Conservation (phyloP, 768 basidiomycete species). For the Nidularia pulvinata region DNA sequence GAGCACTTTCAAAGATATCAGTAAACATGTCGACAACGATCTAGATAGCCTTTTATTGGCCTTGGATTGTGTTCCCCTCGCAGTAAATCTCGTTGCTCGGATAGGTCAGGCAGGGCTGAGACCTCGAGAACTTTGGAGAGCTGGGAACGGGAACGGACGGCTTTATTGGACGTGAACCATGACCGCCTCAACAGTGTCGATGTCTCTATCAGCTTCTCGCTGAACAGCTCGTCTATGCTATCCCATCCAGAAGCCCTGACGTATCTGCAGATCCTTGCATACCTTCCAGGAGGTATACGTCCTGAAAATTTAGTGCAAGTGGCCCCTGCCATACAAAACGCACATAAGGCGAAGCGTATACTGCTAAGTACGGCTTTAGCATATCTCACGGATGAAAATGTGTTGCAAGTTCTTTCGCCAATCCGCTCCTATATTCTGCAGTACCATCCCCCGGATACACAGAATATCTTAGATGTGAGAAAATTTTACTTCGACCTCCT, state of each 20-base stretch:
- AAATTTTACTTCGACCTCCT: too few species aligned
- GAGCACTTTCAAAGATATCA: conserved; percentile 19
- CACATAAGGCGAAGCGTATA: too few species aligned
- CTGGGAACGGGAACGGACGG: conserved; percentile 22
- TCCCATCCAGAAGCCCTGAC: conserved; percentile 17
- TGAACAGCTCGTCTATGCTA: conserved; percentile 21
- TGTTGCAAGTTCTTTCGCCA: too few species aligned
- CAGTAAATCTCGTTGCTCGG: conserved; percentile 27
- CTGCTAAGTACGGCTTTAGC: too few species aligned
- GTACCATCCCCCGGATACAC: too few species aligned
- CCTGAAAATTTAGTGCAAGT: neutral
- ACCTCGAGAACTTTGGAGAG: conserved; percentile 19
- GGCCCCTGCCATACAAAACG: too few species aligned
- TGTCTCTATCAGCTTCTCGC: conserved; percentile 23
- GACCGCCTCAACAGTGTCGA: conserved; percentile 25
- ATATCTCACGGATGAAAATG: too few species aligned
- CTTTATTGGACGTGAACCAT: conserved; percentile 21
- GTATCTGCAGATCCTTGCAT: conserved; percentile 20
- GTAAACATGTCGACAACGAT: conserved; percentile 15
- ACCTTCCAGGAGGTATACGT: conserved; percentile 25
- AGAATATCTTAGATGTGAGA: too few species aligned
- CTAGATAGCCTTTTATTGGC: conserved; percentile 18
- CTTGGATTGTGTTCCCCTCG: conserved; percentile 28
- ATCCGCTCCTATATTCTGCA: too few species aligned
- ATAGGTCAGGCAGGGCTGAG: conserved; percentile 25